Evolutionary conservation across 306 rosid genomes (phyloP), one percentile per base, ranked within the genome.

Genomic region (Sophora flavescens): DNA sequence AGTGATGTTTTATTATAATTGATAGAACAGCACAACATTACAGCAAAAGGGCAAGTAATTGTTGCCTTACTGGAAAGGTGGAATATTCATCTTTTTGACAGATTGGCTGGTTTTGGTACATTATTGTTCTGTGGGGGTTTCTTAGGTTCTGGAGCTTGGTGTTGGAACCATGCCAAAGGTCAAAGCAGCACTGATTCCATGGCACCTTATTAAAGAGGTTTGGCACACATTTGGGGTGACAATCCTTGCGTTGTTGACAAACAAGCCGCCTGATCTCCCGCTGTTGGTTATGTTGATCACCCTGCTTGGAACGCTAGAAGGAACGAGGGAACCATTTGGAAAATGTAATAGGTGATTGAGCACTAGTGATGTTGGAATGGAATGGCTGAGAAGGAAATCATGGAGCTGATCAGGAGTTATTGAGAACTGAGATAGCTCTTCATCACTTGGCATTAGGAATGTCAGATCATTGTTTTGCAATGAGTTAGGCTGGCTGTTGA

Each of bases 261-360:
- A 80, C 51, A 86, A 51, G 62, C 84, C 80, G 58, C 84, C 80
- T 68, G 79, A 33, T 61, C 48, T 86, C 17, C 84, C 82, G 16
- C 72, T 65, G 66, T 86, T 87, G 77, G 84, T 81, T 67, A 78
- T 78, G 82, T 69, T 86, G 82, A 85, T 86, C 80, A 72, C 67
- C 80, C 70, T 85, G 75, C 54, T 81, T 9, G 88, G 91, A 63
- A 69, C 30, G 53, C 83, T 78, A 2, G 92, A 78, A n/a, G 94
- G 92, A 59, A 86, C 84, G 66, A 86, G 53, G 45, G 87, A 81
- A 33, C 92, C 97, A 57, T 86, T 87, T 26, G 91, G 91, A 39
- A 81, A 80, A 56, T 67, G 86, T 38, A 69, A 45, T 7, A 89
- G 80, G 59, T 91, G 90, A 42, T 33, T 75, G 72, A 84, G 83